Evolutionary conservation across 202 grass and related monocot genomes (phyloP).

Genomic region (Carex arenaria): DNA sequence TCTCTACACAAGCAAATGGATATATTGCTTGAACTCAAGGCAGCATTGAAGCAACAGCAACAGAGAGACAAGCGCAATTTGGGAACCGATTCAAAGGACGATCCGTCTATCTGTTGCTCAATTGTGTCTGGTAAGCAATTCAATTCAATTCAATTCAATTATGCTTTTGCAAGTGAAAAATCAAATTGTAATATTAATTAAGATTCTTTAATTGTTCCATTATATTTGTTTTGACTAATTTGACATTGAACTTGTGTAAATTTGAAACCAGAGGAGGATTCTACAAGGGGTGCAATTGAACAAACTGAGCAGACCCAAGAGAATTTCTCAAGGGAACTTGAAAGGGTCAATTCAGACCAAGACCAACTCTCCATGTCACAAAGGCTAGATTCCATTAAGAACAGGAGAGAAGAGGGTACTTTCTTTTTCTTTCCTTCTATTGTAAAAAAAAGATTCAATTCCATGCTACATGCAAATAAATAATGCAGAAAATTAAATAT

Average conservation of each 20-base stretch:
- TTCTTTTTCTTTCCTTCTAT: not conserved
- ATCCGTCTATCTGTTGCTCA: slow-evolving; percentile 44
- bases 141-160: slow-evolving; percentile 5
- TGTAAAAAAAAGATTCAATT: not conserved
- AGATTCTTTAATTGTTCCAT: not conserved
- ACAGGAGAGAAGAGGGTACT: slow-evolving; percentile 15
- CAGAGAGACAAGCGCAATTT: slow-evolving; percentile 10
- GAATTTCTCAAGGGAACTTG: slow-evolving; percentile 17
- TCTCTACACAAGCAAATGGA: slow-evolving; percentile 60
- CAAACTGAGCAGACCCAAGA: slow-evolving; percentile 35
- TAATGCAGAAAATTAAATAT: too few species aligned
- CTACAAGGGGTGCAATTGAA: slow-evolving; percentile 13
- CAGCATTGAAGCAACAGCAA: slow-evolving; percentile 34
- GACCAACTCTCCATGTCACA: slow-evolving; percentile 19
- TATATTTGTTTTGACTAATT: not conserved
- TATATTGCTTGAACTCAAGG: slow-evolving; percentile 56
- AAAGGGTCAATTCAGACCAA: slow-evolving; percentile 20
- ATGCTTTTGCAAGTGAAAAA: not conserved
- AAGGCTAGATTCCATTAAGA: slow-evolving; percentile 24
- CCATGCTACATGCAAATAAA: not conserved
- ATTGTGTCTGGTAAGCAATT: slow-evolving; percentile 37
- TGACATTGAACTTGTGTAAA: not conserved
- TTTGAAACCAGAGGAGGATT: slow-evolving; percentile 49
- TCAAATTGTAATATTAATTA: not conserved
- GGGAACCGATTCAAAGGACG: slow-evolving; percentile 33